phyloP scores from a whole-genome alignment of 148 eudicot genomes.

The Vaccinium darrowii region DNA sequence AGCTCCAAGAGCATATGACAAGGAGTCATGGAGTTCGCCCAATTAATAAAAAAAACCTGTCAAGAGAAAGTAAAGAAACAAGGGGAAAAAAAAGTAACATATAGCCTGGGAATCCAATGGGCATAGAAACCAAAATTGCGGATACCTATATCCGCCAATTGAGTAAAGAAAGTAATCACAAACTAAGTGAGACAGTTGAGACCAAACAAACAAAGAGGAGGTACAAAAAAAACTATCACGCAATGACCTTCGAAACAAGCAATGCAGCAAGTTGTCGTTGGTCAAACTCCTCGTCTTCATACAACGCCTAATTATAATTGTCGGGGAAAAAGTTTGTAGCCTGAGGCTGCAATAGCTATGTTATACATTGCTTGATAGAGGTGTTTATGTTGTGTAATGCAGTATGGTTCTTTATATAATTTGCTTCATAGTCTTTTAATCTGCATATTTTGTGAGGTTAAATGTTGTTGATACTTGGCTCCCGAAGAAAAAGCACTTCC shows the following conservation, averaged over 20 bases:
- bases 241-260: slow-evolving; percentile 78
- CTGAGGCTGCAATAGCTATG: too few species aligned
- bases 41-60: slow-evolving; percentile 75
- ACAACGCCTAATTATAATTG: slow-evolving; percentile 24
- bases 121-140: neutral
- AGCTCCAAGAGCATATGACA: too few species aligned
- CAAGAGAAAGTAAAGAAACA: neutral
- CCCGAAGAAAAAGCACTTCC: too few species aligned
- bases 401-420: too few species aligned
- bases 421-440: too few species aligned
- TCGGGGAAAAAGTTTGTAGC: too few species aligned
- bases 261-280: slow-evolving; percentile 84
- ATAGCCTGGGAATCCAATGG: neutral
- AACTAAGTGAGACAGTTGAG: neutral
- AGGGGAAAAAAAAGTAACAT: neutral
- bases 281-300: slow-evolving; percentile 75
- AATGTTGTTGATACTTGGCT: too few species aligned
- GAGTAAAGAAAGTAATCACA: neutral
- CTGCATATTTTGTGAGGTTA: too few species aligned
- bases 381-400: too few species aligned
- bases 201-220: neutral
- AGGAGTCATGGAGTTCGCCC: slow-evolving; percentile 13
- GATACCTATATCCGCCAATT: neutral
- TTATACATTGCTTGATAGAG: too few species aligned
- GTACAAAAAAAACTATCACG: neutral